Evolutionary conservation across 202 grass and related monocot genomes (phyloP), one percentile per base, ranked within the genome.

Genomic region (Miscanthus sacchariflorus): DNA sequence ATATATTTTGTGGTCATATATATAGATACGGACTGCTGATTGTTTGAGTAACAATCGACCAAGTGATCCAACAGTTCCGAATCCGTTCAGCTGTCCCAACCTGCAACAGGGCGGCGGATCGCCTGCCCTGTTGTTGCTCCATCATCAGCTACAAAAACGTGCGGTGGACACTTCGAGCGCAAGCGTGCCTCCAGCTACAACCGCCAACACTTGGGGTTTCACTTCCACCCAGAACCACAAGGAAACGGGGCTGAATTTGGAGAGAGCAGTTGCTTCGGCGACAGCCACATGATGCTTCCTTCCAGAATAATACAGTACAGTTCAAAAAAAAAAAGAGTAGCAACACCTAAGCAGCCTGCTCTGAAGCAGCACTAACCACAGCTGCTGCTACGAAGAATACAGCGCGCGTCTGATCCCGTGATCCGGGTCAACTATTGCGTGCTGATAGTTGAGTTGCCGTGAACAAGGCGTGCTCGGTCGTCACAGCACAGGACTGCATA

Each of bases 401-500:
- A 75, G 27, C 76, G 38, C 46, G 50, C 50, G 18, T 6, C 77
- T 9, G 89, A 70, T 76, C 70, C 76, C 64, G 71, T 12, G 89
- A 76, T 88, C 70, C 50, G 82, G 72, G 86, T 88, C 83, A 91
- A 86, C 72, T 7, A 58, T 72, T 84, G 77, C 64, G 76, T 40
- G 48, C 89, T 70, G 45, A 19, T 25, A 38, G 56, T 11, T 59
- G 43, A 19, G 59, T 70, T 33, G 77, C 72, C 71, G 69, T 48
- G 12, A 35, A 42, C 46, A 42, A 35, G 10, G 40, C 12, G 70
- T 44, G 52, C 43, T 54, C 48, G 77, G 77, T 68, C 77, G 46
- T 73, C 82, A 58, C 81, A 85, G 52, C 64, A 56, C 82, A 85
- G 65, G 18, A 69, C 17, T 1, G 50, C 12, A 1, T 15, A 35